Evolutionary conservation across 768 basidiomycete species (phyloP), one percentile per base, ranked within the genome.

Genomic region (Tubosaeta sp.): DNA sequence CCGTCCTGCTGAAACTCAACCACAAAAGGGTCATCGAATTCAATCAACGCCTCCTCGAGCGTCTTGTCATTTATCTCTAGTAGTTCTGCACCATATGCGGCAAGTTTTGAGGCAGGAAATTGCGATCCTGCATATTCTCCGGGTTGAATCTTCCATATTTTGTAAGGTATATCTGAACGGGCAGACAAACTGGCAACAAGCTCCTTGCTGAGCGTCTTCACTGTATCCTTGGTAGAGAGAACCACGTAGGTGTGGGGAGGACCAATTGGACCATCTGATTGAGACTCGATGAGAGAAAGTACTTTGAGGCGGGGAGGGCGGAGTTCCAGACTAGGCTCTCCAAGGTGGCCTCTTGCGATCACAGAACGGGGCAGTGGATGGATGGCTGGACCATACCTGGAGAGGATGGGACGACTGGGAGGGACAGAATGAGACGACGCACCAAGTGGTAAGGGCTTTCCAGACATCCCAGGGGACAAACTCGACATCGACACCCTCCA

Each of bases 391-490:
- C 91, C 91, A 65, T 91, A 93, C 87, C 90, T 94, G 57, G 21
- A 29, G 10, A n/a, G n/a, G 22, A 4, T 44, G 10, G 38, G 29
- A 48, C 58, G 21, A 25, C 12, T 35, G 24, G 8, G 32, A 51
- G 24, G 7, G 25, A 27, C 12, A 12, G 24, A 46, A 6, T 53
- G 16, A 7, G 44, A 56, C 19, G 49, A 50, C 55, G 43, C 3
- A 66, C 94, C 92, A 93, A 45, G 74, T 55, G 8, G 74, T 68
- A 34, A 96, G 76, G 18, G 77, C 72, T 19, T 73, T 61, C 94
- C 92, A 95, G 19, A 82, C 83, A 22, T 77, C 75, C 51, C 76
- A 72, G 2, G 91, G 89, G 3, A 96, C 75, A 57, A 82, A 87
- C 64, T 90, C 86, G 46, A 87, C 79, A 62, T 96, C 79, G 25